These are phyloP conservation scores for Pseudovirgaria hyperparasitica DNA, from an alignment of 2,329 filamentous ascomycete genomes.

Conservation along the genomic window DNA sequence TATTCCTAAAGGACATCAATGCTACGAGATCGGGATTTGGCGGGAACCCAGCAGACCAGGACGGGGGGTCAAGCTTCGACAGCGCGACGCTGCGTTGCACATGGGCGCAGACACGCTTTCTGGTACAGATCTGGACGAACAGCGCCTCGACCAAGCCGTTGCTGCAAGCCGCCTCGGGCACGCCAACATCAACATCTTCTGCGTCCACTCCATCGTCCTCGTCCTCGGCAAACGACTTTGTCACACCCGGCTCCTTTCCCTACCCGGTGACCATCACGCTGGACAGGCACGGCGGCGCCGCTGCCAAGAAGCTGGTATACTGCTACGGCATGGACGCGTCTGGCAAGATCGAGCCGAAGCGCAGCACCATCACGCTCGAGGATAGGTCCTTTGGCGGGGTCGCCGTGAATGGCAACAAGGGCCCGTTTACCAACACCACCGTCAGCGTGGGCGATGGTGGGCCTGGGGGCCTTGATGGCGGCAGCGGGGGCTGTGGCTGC, in stretches of 20 bases:
- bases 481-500: slow-evolving; percentile 46
- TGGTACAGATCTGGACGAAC: slow-evolving; percentile 50
- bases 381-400: slow-evolving; percentile 37
- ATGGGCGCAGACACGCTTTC: slow-evolving; percentile 48
- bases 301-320: slow-evolving; percentile 43
- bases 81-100: slow-evolving; percentile 40
- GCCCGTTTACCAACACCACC: slow-evolving; percentile 27
- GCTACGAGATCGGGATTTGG: slow-evolving; percentile 25
- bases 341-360: slow-evolving; percentile 31
- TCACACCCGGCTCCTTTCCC: slow-evolving; percentile 44
- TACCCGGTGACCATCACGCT: slow-evolving; percentile 48
- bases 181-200: slow-evolving; percentile 8
- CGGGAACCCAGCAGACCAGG: slow-evolving; percentile 29
- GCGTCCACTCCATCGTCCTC: slow-evolving; percentile 14
- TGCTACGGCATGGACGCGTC: slow-evolving; percentile 44
- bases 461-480: slow-evolving; percentile 39
- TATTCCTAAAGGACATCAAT: slow-evolving; percentile 60
- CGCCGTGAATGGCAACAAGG: slow-evolving; percentile 37
- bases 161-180: slow-evolving; percentile 11
- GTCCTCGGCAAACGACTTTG: slow-evolving; percentile 32
- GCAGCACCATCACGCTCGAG: slow-evolving; percentile 41
- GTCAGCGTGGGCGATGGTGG: slow-evolving; percentile 8
- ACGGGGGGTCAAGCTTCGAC: slow-evolving; percentile 36
- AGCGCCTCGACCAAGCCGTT: slow-evolving; percentile 27
- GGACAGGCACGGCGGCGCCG: slow-evolving; percentile 46